These are phyloP conservation scores for Tremella mesenterica DNA, from an alignment of 768 basidiomycete species.

Conservation along the genomic window DNA sequence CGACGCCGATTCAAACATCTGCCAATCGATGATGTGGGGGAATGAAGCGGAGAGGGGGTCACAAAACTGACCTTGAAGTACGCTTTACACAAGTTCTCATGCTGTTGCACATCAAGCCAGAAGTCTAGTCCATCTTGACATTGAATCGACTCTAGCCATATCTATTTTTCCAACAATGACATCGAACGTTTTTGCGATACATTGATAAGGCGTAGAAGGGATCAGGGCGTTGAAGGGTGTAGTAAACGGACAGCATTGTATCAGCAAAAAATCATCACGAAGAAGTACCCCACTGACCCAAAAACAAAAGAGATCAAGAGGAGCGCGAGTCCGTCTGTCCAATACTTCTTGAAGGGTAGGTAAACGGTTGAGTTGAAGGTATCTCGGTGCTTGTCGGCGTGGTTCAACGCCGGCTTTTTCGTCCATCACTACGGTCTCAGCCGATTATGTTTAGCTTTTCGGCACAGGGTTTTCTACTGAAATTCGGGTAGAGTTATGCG, in stretches of 20 bases:
- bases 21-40: background rate
- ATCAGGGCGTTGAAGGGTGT: background rate
- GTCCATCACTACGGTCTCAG: background rate
- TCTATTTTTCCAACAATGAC: background rate
- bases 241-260: background rate
- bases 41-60: background rate
- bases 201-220: background rate
- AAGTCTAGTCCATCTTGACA: constrained; percentile 90
- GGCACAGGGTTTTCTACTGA: no score
- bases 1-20: background rate
- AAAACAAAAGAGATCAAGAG: constrained; percentile 98
- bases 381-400: constrained; percentile 23
- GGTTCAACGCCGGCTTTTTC: constrained; percentile 19
- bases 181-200: background rate
- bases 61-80: constrained; percentile 66
- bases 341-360: constrained; percentile 62
- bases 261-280: background rate
- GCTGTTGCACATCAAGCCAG: constrained; percentile 98
- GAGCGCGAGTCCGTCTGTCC: constrained; percentile 78
- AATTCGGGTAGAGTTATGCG: no score
- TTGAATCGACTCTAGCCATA: background rate
- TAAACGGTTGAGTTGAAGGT: constrained; percentile 39
- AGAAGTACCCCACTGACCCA: constrained; percentile 60
- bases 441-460: constrained; percentile 16
- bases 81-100: constrained; percentile 95